Percentiles rank a stretch among this genome's conserved stretches.
These are phyloP conservation scores for Boletus speciosus DNA, from an alignment of 768 basidiomycete genomes.

Conservation along the genomic window DNA sequence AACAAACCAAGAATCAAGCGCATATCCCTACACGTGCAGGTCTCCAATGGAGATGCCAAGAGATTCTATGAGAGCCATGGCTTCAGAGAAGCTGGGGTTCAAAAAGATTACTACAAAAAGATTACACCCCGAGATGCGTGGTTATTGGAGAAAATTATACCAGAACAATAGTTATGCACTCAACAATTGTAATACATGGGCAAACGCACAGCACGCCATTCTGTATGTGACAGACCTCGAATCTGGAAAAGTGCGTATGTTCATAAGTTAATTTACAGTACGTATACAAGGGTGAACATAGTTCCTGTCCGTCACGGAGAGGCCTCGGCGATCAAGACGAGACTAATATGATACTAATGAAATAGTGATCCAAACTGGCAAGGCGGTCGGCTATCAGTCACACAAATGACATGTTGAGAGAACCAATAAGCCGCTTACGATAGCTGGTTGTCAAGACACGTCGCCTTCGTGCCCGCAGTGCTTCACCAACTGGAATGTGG, in stretches of 20 bases:
- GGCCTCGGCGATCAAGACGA: constrained; percentile 16
- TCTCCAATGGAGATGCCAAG: constrained; percentile 75
- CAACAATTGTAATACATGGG: constrained; percentile 26
- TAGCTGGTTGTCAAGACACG: constrained; percentile 21
- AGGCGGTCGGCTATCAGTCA: constrained; percentile 20
- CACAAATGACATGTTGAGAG: constrained; percentile 10
- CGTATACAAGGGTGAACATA: constrained; percentile 25
- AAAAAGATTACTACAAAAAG: constrained; percentile 86
- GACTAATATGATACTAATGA: constrained; percentile 26
- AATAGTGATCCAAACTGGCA: constrained; percentile 19
- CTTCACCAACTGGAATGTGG: constrained; percentile 60
- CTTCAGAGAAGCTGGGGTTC: constrained; percentile 63
- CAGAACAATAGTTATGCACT: constrained; percentile 23
- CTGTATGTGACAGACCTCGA: constrained; percentile 14
- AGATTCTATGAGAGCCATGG: constrained; percentile 82
- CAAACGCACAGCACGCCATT: constrained; percentile 2
- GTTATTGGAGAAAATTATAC: constrained; percentile 68
- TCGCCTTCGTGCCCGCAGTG: constrained; percentile 70
- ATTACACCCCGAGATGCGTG: constrained; percentile 82
- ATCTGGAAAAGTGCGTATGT: constrained; percentile 18
- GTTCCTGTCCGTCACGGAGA: constrained; percentile 14
- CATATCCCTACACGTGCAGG: constrained; percentile 84
- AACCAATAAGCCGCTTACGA: constrained; percentile 18
- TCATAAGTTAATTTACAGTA: constrained; percentile 27
- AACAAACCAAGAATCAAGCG: constrained; percentile 60